phyloP scores from a whole-genome alignment of 176 grass and related monocot species.

The Areca catechu region DNA sequence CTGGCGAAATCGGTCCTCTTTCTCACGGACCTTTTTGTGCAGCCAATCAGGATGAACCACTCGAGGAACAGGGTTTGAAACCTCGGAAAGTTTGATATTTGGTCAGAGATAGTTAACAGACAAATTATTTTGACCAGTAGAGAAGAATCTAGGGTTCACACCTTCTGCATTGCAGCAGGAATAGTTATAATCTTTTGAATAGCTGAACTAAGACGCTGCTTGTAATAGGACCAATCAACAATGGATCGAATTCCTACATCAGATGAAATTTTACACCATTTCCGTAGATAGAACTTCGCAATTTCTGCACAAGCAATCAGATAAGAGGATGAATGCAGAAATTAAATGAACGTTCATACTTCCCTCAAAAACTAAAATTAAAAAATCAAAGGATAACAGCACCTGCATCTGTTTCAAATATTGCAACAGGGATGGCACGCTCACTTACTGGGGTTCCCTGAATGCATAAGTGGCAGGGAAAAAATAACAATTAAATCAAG shows the following conservation, averaged over 20 bases:
- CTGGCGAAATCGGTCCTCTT: conserved; percentile 85
- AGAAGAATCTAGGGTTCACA: conserved; percentile 20
- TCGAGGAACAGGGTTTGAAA: conserved; percentile 93
- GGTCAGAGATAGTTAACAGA: conserved; percentile 5
- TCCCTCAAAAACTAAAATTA: background rate
- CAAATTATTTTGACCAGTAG: too few species aligned
- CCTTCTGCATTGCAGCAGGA: conserved; percentile 99
- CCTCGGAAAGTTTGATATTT: conserved; percentile 36
- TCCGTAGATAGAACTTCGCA: conserved; percentile 75
- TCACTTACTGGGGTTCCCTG: conserved; percentile 98
- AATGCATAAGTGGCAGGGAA: too few species aligned
- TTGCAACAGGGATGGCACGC: conserved; percentile 84
- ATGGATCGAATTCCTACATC: conserved; percentile 68
- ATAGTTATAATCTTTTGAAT: conserved; percentile 99
- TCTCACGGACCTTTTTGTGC: conserved; percentile 94
- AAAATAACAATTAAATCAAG: conserved; percentile 9
- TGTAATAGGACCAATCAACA: conserved; percentile 98
- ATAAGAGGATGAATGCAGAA: too few species aligned
- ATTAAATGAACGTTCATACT: too few species aligned
- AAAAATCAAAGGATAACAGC: conserved; percentile 19
- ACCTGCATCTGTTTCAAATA: conserved; percentile 95
- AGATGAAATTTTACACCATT: conserved; percentile 91
- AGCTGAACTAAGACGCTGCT: conserved; percentile 71
- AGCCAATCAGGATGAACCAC: conserved; percentile 96
- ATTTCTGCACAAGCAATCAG: conserved; percentile 25